These are phyloP conservation scores for Chlamydomonas reinhardtii DNA, from an alignment of 163 green algal genomes.

Conservation along the genomic window DNA sequence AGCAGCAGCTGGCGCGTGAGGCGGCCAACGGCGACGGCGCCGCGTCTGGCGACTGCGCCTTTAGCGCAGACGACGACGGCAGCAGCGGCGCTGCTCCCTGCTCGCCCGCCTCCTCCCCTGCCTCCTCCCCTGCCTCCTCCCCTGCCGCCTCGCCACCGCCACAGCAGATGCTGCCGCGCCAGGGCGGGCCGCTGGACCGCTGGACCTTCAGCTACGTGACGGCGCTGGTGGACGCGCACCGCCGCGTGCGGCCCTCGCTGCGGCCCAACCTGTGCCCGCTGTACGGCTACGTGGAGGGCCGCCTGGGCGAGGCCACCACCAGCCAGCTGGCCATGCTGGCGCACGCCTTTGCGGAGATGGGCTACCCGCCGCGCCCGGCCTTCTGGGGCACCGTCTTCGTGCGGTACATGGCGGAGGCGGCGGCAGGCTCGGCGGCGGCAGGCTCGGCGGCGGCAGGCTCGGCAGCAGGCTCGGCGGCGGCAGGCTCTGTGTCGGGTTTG, in stretches of 20 bases:
- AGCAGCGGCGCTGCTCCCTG: too few relatives aligned
- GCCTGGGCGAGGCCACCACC: constrained; percentile 9
- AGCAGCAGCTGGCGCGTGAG: too few relatives aligned
- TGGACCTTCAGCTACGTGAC: constrained; percentile 13
- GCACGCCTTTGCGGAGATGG: constrained; percentile 9
- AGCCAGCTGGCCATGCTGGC: constrained; percentile 33
- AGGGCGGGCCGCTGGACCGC: constrained; percentile 19
- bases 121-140: too few relatives aligned
- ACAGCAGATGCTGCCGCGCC: too few relatives aligned
- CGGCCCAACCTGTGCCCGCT: constrained; percentile 22
- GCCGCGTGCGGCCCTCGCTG: not conserved
- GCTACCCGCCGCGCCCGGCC: not conserved
- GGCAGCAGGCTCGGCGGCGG: not conserved
- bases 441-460: not conserved
- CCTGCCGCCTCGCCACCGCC: too few relatives aligned
- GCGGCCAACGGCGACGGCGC: too few relatives aligned
- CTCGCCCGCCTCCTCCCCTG: too few relatives aligned
- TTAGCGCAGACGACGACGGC: too few relatives aligned
- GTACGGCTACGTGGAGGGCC: constrained; percentile 20
- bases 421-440: not conserved
- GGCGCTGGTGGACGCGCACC: constrained; percentile 9
- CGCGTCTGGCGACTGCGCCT: too few relatives aligned
- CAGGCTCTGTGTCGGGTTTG: too few relatives aligned
- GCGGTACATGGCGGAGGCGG: not conserved
- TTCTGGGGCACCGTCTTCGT: constrained; percentile 30